A percentile compares a stretch with the other conserved stretches of the same genome.
These are phyloP conservation scores for Lasiodiplodia sp. DNA, from an alignment of 2,329 filamentous ascomycete genomes.

Conservation along the genomic window DNA sequence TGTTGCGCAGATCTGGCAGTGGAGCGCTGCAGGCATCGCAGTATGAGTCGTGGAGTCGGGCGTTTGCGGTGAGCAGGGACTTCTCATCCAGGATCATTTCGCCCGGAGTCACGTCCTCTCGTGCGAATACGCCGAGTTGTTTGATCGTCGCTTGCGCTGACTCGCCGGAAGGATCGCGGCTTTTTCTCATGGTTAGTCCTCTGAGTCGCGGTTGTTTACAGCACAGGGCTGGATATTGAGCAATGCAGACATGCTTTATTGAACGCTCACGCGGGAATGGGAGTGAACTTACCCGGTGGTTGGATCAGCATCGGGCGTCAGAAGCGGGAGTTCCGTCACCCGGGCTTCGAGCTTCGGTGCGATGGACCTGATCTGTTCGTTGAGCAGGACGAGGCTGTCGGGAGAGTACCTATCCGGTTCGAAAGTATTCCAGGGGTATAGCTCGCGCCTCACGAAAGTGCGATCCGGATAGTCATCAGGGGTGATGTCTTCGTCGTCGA, in stretches of 20 bases:
- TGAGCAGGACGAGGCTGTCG: constrained; percentile 70
- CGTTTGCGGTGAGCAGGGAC: constrained; percentile 87
- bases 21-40: constrained; percentile 88
- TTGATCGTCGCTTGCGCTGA: constrained; percentile 66
- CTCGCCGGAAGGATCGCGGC: constrained; percentile 48
- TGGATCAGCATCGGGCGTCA: constrained; percentile 47
- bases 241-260: constrained; percentile 21
- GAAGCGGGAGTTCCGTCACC: constrained; percentile 75
- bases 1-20: constrained; percentile 58
- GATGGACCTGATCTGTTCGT: constrained; percentile 70
- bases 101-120: constrained; percentile 76
- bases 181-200: constrained; percentile 19
- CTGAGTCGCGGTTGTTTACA: constrained; percentile 1
- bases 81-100: constrained; percentile 82
- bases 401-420: constrained; percentile 65
- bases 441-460: constrained; percentile 70
- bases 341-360: constrained; percentile 84
- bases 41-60: constrained; percentile 81
- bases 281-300: constrained; percentile 8
- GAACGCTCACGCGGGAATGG: neutral
- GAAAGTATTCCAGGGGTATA: constrained; percentile 69
- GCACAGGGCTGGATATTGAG: neutral
- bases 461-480: constrained; percentile 69
- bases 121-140: constrained; percentile 91
- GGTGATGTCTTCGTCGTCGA: constrained; percentile 55